A percentile compares a stretch with the other conserved stretches of the same genome.
phyloP scores from a whole-genome alignment of 1,139 yeast genomes.

The Arxiozyma heterogenica region DNA sequence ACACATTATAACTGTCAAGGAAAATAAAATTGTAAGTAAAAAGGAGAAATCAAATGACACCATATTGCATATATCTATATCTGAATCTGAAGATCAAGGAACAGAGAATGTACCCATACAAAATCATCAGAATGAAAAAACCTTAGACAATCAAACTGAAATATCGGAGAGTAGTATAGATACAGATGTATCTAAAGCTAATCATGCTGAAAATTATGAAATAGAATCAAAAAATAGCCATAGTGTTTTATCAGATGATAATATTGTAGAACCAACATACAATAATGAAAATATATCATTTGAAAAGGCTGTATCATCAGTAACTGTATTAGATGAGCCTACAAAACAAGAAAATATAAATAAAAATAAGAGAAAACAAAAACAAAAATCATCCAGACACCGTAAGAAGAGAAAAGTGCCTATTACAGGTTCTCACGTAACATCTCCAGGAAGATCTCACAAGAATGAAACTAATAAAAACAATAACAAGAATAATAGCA shows the following conservation, averaged over 20 bases:
- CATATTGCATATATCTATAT: not conserved
- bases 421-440: not conserved
- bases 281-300: not conserved
- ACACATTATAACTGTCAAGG: not conserved
- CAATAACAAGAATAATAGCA: not conserved
- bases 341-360: not conserved
- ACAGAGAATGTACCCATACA: conserved; percentile 5
- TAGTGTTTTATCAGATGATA: not conserved
- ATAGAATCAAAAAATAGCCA: too few relatives aligned
- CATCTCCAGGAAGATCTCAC: not conserved
- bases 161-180: not conserved
- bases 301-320: not conserved
- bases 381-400: not conserved
- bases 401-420: not conserved
- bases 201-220: not conserved
- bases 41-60: not conserved
- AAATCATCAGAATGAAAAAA: not conserved
- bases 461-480: not conserved
- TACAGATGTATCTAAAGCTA: not conserved
- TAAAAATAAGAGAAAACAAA: not conserved
- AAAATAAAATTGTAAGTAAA: not conserved
- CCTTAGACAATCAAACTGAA: not conserved
- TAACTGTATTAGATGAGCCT: not conserved
- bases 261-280: not conserved
- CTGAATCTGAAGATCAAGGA: conserved; percentile 1